phyloP scores from a whole-genome alignment of 371 early-diverging fungal species.

The Furculomyces boomerangus region DNA sequence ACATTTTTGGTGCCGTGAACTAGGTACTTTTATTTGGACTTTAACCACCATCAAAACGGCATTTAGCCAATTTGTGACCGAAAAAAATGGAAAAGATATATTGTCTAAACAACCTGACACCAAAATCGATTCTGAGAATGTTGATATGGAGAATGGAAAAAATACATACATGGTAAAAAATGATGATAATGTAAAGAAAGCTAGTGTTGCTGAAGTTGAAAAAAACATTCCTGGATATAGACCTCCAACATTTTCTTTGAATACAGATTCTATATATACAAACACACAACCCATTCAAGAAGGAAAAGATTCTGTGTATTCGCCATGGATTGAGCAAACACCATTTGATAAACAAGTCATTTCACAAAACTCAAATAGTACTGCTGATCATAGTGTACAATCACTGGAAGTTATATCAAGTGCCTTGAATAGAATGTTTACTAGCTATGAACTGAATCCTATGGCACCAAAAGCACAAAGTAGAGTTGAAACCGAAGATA shows the following conservation, averaged over 20 bases:
- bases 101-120: no score
- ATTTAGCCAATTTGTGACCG: conserved; percentile 17
- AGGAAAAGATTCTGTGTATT: conserved; percentile 8
- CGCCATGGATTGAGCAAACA: conserved; percentile 16
- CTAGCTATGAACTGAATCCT: conserved; percentile 71
- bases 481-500: conserved; percentile 43
- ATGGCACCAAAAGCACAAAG: conserved; percentile 82
- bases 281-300: conserved; percentile 7
- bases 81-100: no score
- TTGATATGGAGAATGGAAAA: no score
- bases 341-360: no score
- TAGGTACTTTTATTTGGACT: background rate
- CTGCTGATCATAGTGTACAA: no score
- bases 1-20: background rate
- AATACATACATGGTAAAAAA: background rate
- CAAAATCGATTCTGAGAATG: no score
- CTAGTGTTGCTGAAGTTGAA: background rate
- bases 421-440: conserved; percentile 37
- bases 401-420: no score
- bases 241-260: conserved; percentile 5
- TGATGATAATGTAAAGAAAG: background rate
- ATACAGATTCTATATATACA: conserved; percentile 8
- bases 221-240: background rate
- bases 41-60: conserved; percentile 11
- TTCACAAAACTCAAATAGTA: no score